These are phyloP conservation scores for Colletotrichum neosansevieriae DNA, from an alignment of 2,329 filamentous ascomycete species.

Conservation along the genomic window DNA sequence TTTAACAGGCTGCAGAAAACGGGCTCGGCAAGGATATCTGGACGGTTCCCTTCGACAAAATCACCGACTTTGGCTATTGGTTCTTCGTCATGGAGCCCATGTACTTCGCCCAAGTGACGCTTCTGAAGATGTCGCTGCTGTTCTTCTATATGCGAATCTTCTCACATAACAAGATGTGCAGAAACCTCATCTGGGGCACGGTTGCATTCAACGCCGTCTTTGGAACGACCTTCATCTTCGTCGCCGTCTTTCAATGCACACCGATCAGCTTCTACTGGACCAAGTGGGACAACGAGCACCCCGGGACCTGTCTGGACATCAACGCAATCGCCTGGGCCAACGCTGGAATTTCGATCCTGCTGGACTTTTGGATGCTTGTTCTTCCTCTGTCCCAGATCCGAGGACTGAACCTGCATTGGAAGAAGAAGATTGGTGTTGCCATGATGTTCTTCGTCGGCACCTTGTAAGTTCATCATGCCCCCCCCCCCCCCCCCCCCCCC, in stretches of 20 bases:
- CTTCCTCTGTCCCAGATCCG: conserved; percentile 62
- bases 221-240: conserved; percentile 56
- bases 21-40: conserved; percentile 65
- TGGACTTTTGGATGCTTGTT: conserved; percentile 65
- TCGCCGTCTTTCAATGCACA: conserved; percentile 62
- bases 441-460: conserved; percentile 64
- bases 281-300: conserved; percentile 60
- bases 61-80: conserved; percentile 57
- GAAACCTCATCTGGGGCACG: conserved; percentile 56
- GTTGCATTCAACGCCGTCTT: conserved; percentile 54
- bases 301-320: conserved; percentile 62
- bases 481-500: too few species aligned
- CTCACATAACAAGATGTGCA: conserved; percentile 51
- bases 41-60: conserved; percentile 55
- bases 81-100: conserved; percentile 58
- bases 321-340: conserved; percentile 64
- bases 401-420: conserved; percentile 57
- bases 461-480: conserved; percentile 49
- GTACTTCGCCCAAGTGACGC: conserved; percentile 60
- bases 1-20: conserved; percentile 42
- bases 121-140: conserved; percentile 64
- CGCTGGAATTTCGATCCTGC: conserved; percentile 63
- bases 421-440: conserved; percentile 61
- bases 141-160: conserved; percentile 70
- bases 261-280: conserved; percentile 67